Base-by-base conservation (phyloP, 257 asterid genomes). In the Rehmannia glutinosa region DNA sequence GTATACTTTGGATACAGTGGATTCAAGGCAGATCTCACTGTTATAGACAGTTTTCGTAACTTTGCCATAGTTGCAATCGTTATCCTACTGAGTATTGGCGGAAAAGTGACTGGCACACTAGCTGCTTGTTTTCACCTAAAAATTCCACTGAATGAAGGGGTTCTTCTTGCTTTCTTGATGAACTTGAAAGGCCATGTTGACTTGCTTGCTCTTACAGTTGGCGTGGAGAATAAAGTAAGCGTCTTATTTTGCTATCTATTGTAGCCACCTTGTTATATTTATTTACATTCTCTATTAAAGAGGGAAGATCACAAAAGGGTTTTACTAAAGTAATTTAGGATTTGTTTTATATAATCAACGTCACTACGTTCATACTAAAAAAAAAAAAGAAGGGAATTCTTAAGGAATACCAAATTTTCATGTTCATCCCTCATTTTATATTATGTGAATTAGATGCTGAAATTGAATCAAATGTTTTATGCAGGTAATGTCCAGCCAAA, bases 101-200 rank as follows among this genome's bases (percentile, higher is more conserved):
- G 99, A 45, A 94, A 91, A 73, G 88, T 94, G 45, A 81, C 84
- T 0, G 99, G 99, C 58, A 84, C 95, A 2, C 71, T 91, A 10
- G 90, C 86, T 66, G 98, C 96, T 62, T 91, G 98, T 75, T 73
- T 73, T 47, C 87, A 84, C 81, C 83, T 94, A 1, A 91, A 89
- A 71, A 84, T 94, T 42, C 98, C 99, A 1, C 57, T 87, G 70
- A 85, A 84, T 54, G 98, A 94, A 64, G 99, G 99, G 30, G 98
- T 94, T 61, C 89, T 94, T 28, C 75, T 94, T 46, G 83, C 99
- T 69, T 94, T 91, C 83, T 72, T 94, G 70, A 82, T 91, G 99
- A 94, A 94, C 82, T 78, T 94, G 86, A 94, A 94, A 70, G 98
- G 98, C 21, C 98, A 91, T 52, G 96, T 91, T 13, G 99, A 94